A percentile compares a stretch with the other conserved stretches of the same genome.
Evolutionary conservation across 2,329 filamentous ascomycete genomes (phyloP).

Genomic region (Ceratocystis lukuohia): DNA sequence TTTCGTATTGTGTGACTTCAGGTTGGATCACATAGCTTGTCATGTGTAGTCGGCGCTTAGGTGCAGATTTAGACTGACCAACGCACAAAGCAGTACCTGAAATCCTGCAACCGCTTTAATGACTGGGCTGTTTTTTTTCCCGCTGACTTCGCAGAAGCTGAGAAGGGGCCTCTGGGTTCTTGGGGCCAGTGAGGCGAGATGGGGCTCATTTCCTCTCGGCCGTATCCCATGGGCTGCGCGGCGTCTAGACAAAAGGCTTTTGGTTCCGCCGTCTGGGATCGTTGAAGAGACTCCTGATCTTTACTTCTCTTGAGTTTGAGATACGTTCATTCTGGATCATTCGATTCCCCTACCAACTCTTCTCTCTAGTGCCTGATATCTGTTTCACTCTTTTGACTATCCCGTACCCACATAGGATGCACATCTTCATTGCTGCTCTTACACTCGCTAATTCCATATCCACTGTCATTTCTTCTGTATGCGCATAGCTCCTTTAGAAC

Average conservation of each 20-base stretch:
- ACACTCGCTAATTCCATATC: neutral
- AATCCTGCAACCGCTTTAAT: neutral
- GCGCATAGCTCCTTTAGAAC: neutral
- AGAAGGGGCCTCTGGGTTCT: neutral
- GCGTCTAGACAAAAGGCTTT: slow-evolving; percentile 3
- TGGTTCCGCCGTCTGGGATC: neutral
- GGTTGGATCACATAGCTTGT: slow-evolving; percentile 5
- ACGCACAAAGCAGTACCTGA: neutral
- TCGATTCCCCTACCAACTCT: neutral
- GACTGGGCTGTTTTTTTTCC: neutral
- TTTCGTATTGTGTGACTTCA: slow-evolving; percentile 1
- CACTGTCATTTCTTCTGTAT: neutral
- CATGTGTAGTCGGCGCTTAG: slow-evolving; percentile 10
- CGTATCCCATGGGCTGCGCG: neutral
- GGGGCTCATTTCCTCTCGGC: neutral
- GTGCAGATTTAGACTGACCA: neutral
- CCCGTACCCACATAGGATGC: neutral
- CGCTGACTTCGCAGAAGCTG: neutral
- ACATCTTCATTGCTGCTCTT: neutral
- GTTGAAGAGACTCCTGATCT: neutral
- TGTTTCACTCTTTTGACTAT: neutral
- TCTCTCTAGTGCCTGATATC: neutral
- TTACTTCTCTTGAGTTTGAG: neutral
- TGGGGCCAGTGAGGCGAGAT: neutral
- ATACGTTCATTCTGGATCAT: neutral